Percentiles rank a stretch among this genome's conserved stretches.
These are phyloP conservation scores for Vitis riparia DNA, from an alignment of 164 flowering plant genomes.

Conservation along the genomic window DNA sequence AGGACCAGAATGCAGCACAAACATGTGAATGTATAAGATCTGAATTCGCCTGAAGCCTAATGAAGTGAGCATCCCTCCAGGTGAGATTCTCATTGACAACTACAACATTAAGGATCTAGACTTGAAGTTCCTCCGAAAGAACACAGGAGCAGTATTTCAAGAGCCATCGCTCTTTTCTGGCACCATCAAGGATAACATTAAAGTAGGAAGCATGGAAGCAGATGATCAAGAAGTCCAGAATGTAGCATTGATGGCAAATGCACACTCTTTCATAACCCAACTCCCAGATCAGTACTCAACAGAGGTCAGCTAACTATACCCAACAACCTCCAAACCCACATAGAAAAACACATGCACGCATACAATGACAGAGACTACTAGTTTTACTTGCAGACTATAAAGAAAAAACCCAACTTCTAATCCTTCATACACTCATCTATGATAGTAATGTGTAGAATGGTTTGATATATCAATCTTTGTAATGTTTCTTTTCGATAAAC, in stretches of 20 bases:
- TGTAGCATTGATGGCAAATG: conserved; percentile 63
- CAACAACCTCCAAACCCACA: conserved; percentile 3
- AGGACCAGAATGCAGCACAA: background rate
- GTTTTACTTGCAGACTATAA: no score
- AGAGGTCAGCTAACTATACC: conserved; percentile 38
- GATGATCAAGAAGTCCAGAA: conserved; percentile 38
- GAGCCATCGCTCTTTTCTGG: conserved; percentile 72
- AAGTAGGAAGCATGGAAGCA: conserved; percentile 56
- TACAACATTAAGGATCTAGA: conserved; percentile 60
- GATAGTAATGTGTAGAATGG: no score
- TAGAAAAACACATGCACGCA: no score
- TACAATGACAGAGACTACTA: no score
- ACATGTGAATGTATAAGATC: background rate
- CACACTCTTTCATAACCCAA: conserved; percentile 54
- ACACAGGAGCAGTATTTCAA: conserved; percentile 65
- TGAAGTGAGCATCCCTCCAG: conserved; percentile 27
- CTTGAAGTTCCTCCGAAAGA: conserved; percentile 52
- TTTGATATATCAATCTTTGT: no score
- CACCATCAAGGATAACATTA: conserved; percentile 59
- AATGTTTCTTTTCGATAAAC: no score
- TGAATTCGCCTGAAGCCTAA: background rate
- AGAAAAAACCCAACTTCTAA: no score
- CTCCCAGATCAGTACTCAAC: conserved; percentile 65
- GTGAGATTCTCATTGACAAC: conserved; percentile 55
- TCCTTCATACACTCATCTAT: no score